phyloP scores from a whole-genome alignment of 768 basidiomycete species.

The Cyclocybe cylindracea region DNA sequence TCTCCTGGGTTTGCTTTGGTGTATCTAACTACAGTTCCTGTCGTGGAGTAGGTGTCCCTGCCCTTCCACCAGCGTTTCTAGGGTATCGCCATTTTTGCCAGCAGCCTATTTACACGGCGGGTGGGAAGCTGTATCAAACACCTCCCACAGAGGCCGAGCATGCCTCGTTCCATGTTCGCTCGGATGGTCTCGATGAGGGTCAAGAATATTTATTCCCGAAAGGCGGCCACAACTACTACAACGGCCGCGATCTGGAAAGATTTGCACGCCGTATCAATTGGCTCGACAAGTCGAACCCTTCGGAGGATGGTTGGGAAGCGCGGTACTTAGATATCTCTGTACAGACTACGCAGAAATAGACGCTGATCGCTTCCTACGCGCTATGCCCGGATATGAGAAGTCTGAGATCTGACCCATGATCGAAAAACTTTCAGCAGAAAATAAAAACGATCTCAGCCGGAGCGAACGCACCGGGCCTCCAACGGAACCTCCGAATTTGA shows the following conservation, averaged over 20 bases:
- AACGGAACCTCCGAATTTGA: constrained; percentile 17
- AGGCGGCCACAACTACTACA: constrained; percentile 69
- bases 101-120: constrained; percentile 49
- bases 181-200: constrained; percentile 15
- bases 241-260: constrained; percentile 52
- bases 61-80: constrained; percentile 51
- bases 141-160: constrained; percentile 48
- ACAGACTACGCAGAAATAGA: background rate
- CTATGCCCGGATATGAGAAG: too few species aligned
- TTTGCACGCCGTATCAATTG: constrained; percentile 41
- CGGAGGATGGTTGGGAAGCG: constrained; percentile 43
- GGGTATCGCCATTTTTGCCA: constrained; percentile 56
- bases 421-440: too few species aligned
- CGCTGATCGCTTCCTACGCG: background rate
- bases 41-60: constrained; percentile 45
- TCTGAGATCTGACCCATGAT: too few species aligned
- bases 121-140: constrained; percentile 47
- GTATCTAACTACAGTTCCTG: background rate
- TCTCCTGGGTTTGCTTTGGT: background rate
- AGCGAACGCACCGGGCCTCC: too few species aligned
- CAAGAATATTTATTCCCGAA: constrained; percentile 37
- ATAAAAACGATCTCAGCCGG: too few species aligned
- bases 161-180: constrained; percentile 40
- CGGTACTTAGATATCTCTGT: constrained; percentile 31
- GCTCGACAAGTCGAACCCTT: constrained; percentile 38